Conservation (phyloP, 2,329 filamentous ascomycete species). For the Ophiocordyceps camponoti-leonardi region DNA sequence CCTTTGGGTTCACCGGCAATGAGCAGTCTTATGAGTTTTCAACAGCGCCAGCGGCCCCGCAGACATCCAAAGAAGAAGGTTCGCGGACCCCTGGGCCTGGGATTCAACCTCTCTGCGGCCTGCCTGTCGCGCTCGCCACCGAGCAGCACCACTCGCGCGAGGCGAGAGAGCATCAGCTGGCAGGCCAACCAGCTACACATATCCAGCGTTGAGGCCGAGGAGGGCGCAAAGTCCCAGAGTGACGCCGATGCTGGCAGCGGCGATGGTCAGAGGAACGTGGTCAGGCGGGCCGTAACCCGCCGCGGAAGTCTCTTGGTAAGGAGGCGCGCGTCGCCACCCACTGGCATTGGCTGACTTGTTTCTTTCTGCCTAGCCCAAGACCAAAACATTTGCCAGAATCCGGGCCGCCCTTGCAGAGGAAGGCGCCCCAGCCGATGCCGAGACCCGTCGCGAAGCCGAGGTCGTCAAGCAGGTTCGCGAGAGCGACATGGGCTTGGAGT, state of each 20-base stretch:
- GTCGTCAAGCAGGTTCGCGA: conserved; percentile 92
- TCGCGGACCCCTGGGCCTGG: conserved; percentile 29
- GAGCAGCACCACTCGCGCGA: conserved; percentile 29
- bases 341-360: neutral
- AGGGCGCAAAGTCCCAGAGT: conserved; percentile 50
- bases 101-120: conserved; percentile 26
- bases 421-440: conserved; percentile 69
- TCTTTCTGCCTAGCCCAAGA: conserved; percentile 58
- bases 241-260: conserved; percentile 29
- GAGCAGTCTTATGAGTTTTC: conserved; percentile 67
- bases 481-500: conserved; percentile 53
- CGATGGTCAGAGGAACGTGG: conserved; percentile 54
- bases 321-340: neutral
- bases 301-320: conserved; percentile 72
- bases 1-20: conserved; percentile 55
- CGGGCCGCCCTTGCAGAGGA: conserved; percentile 82
- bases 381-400: conserved; percentile 87
- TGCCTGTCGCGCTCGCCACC: conserved; percentile 61
- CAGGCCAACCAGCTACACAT: conserved; percentile 81
- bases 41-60: conserved; percentile 58
- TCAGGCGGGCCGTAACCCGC: conserved; percentile 67
- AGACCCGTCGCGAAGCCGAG: conserved; percentile 80
- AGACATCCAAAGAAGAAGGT: conserved; percentile 43
- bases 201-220: conserved; percentile 52
- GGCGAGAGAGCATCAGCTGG: conserved; percentile 78